Evolutionary conservation across 2,329 filamentous ascomycete species (phyloP), one percentile per base, ranked within the genome.

Genomic region (Hirsutella thompsonii): DNA sequence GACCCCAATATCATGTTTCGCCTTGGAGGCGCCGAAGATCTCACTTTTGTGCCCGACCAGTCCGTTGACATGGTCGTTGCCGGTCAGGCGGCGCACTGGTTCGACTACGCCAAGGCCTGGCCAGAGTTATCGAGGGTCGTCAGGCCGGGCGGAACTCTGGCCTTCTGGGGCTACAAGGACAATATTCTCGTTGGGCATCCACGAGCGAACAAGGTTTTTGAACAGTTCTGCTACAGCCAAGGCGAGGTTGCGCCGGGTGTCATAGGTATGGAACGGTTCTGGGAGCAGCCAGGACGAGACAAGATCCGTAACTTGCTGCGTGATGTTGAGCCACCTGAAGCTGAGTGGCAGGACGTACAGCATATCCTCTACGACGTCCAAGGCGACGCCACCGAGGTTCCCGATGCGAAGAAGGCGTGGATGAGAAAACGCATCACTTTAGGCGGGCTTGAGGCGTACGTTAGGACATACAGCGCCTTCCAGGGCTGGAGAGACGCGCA

Each of bases 111-210:
- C 8, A 63, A 60, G 32, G 64, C 70, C 3, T 82, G 74, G 71
- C 66, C 66, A 0, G 69, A 74, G 50, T 53, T 81, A 43, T 60
- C 59, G 9, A 64, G 74, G 11, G 67, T 76, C 8, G 58, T 80
- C 33, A 64, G 69, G 38, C 54, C 56, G 2, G 72, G 72, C 13
- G 77, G 76, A 14, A 74, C 72, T 1, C 49, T 82, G n/a, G 76
- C 76, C 0, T 76, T 79, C 52, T 81, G 72, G 73, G 76, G 76
- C 2, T 82, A 82, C 56, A 76, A 74, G 50, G 78, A 82, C 56
- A 76, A 73, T 51, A 62, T 76, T 28, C 66, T 82, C 39, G 57
- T 76, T 14, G 68, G 72, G 19, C 66, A 66, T 47, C 67, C 70
- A 6, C 50, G 52, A 28, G 73, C 74, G 14, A 76, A 70, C 20